These are phyloP conservation scores for Backusella tarrabulga DNA, from an alignment of 192 early-diverging fungal species.

Conservation along the genomic window DNA sequence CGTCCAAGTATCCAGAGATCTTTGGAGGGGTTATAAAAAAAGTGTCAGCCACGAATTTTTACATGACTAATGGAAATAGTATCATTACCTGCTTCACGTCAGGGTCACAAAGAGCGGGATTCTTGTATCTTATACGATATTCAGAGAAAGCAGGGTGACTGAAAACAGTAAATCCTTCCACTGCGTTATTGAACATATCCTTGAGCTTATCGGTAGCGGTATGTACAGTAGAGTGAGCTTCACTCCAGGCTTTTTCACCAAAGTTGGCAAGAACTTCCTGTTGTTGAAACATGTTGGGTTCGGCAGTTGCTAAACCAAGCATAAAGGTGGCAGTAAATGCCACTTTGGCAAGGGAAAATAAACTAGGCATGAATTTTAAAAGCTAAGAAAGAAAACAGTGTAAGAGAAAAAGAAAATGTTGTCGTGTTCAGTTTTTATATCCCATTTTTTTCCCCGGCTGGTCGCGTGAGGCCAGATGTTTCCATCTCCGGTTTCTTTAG, in stretches of 20 bases:
- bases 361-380: constrained; percentile 9
- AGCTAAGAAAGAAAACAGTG: neutral
- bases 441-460: constrained; percentile 3
- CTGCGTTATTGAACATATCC: constrained; percentile 37
- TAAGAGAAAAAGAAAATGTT: neutral
- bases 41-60: neutral
- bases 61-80: constrained; percentile 3
- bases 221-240: neutral
- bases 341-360: constrained; percentile 14
- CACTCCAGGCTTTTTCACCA: constrained; percentile 12
- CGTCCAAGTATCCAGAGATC: constrained; percentile 79
- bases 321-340: neutral
- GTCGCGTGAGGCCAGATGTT: neutral
- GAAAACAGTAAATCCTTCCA: constrained; percentile 42
- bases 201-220: constrained; percentile 13
- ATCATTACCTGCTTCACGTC: constrained; percentile 76
- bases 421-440: neutral
- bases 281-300: constrained; percentile 2
- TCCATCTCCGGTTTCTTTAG: neutral
- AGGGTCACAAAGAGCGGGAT: constrained; percentile 81
- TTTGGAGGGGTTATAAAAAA: constrained; percentile 19
- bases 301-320: neutral
- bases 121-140: constrained; percentile 72
- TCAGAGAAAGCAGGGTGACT: constrained; percentile 66
- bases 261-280: constrained; percentile 5